Evolutionary conservation across 306 rosid genomes (phyloP).

Genomic region (Gleditsia sinensis): DNA sequence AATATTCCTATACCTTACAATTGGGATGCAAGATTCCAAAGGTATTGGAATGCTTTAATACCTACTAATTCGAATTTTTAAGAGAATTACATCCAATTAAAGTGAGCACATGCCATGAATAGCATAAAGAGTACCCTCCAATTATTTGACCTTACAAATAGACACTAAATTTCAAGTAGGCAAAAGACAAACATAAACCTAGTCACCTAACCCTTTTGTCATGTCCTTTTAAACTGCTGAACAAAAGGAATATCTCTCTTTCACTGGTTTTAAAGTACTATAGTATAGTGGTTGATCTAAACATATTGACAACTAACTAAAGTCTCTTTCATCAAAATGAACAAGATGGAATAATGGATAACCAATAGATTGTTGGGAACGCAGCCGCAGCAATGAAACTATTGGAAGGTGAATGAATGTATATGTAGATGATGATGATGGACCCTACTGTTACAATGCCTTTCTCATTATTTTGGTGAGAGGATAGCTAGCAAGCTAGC

Average conservation of each 20-base stretch:
- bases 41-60: no score
- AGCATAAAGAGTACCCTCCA: no score
- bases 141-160: conserved; percentile 2
- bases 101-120: no score
- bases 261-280: background rate
- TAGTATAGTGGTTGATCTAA: conserved; percentile 31
- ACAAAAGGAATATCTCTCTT: conserved; percentile 20
- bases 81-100: no score
- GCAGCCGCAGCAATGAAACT: conserved; percentile 48
- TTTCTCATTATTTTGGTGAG: conserved; percentile 43
- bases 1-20: no score
- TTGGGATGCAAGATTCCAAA: no score
- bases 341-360: conserved; percentile 29
- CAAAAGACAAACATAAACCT: conserved; percentile 40
- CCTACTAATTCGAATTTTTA: no score
- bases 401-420: conserved; percentile 46
- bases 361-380: conserved; percentile 53
- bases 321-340: conserved; percentile 42
- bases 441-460: conserved; percentile 34
- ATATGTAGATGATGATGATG: conserved; percentile 1
- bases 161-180: conserved; percentile 17
- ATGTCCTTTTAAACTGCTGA: conserved; percentile 27
- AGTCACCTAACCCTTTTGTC: conserved; percentile 32
- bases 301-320: conserved; percentile 32
- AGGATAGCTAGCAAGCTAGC: background rate